phyloP scores from a whole-genome alignment of 2,329 filamentous ascomycete genomes.

The Fusarium acutatum region DNA sequence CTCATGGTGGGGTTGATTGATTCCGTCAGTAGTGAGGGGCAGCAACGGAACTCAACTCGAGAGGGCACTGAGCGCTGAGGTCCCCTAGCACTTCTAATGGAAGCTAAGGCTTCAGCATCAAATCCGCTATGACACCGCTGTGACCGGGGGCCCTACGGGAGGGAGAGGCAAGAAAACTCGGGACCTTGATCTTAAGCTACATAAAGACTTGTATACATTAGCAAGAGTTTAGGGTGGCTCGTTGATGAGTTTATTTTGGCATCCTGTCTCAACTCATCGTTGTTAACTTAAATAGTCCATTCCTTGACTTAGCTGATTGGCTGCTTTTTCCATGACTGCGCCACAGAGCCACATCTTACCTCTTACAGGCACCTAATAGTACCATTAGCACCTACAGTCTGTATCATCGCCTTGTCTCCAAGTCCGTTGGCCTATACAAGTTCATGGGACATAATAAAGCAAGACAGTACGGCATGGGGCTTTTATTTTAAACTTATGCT shows the following conservation, averaged over 20 bases:
- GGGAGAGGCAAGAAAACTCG: neutral
- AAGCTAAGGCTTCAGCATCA: neutral
- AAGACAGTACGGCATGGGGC: neutral
- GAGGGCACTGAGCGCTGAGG: neutral
- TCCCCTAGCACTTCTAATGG: neutral
- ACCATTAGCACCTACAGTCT: neutral
- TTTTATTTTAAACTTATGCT: neutral
- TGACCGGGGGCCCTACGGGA: neutral
- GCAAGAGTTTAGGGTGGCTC: neutral
- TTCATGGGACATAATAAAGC: neutral
- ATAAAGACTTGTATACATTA: neutral
- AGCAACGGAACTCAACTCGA: neutral
- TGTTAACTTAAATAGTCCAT: neutral
- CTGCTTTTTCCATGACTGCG: neutral
- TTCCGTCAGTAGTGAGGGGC: constrained; percentile 18
- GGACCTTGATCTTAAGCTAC: neutral
- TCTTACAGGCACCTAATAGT: neutral
- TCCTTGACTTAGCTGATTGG: neutral
- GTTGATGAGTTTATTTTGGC: neutral
- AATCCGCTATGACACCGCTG: constrained; percentile 8
- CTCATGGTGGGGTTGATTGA: constrained; percentile 28
- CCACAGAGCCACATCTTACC: constrained; percentile 7
- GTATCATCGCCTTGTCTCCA: constrained; percentile 11
- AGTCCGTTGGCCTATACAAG: neutral
- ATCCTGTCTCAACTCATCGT: neutral